Evolutionary conservation across 139 green algal genomes (phyloP).

Genomic region (Spirogloea muscicola): DNA sequence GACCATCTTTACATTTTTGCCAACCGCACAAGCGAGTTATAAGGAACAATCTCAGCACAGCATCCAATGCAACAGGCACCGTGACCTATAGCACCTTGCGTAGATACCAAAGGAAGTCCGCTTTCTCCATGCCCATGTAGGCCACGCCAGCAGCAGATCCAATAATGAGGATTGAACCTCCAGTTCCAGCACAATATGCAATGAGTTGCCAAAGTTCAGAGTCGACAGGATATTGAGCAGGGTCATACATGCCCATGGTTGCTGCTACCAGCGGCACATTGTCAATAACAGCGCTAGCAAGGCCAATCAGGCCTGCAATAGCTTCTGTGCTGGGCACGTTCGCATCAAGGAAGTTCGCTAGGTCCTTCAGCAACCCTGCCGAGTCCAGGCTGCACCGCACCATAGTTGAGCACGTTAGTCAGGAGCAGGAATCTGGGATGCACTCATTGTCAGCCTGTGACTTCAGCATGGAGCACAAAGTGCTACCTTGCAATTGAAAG

Average conservation of each 20-base stretch:
- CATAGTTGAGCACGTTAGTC: background rate
- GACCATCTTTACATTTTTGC: no score
- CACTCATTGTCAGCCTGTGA: background rate
- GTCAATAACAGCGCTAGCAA: conserved; percentile 66
- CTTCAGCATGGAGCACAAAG: background rate
- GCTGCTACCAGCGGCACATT: conserved; percentile 74
- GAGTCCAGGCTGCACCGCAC: conserved; percentile 49
- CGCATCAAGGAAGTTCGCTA: conserved; percentile 51
- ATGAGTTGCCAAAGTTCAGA: conserved; percentile 64
- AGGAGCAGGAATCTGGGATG: background rate
- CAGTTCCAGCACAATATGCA: conserved; percentile 67
- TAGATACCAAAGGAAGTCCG: conserved; percentile 69
- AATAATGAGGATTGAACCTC: conserved; percentile 72
- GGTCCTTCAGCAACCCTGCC: conserved; percentile 58
- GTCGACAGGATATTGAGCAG: conserved; percentile 46
- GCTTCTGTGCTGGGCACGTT: conserved; percentile 53
- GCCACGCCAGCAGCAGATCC: conserved; percentile 65
- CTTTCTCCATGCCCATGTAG: conserved; percentile 71
- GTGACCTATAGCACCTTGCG: conserved; percentile 38
- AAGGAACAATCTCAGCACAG: background rate
- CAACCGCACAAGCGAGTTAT: no score
- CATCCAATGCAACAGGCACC: background rate
- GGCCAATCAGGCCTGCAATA: conserved; percentile 60
- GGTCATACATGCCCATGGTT: conserved; percentile 74
- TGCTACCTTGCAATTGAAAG: conserved; percentile 56